A percentile compares a stretch with the other conserved stretches of the same genome.
Evolutionary conservation across 2,329 filamentous ascomycete genomes (phyloP).

Genomic region (Exophiala spinifera): DNA sequence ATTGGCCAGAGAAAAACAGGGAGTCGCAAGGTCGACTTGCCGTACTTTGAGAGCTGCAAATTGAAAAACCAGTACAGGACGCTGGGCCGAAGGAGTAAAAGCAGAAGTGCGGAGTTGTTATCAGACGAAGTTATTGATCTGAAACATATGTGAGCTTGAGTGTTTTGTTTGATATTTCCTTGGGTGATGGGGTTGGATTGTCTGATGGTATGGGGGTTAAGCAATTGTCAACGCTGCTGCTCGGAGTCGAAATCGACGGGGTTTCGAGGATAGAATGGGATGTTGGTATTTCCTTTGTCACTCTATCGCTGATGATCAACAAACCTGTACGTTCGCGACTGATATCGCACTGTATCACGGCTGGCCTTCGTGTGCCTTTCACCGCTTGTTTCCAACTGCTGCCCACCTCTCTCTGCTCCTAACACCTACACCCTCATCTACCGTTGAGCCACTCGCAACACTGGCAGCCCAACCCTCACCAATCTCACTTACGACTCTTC

Average conservation of each 20-base stretch:
- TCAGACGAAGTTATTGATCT: background rate
- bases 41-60: background rate
- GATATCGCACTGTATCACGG: too few relatives aligned
- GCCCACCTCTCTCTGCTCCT: constrained; percentile 29
- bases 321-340: too few relatives aligned
- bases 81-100: background rate
- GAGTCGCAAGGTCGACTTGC: background rate
- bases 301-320: too few relatives aligned
- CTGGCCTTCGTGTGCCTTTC: background rate
- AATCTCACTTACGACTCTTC: constrained; percentile 75
- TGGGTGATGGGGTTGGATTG: too few relatives aligned
- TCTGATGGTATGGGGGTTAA: too few relatives aligned
- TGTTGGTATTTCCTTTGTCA: too few relatives aligned
- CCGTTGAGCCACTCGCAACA: constrained; percentile 17
- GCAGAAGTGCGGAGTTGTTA: background rate
- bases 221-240: too few relatives aligned
- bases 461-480: constrained; percentile 45
- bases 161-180: too few relatives aligned
- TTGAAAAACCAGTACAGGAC: background rate
- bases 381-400: constrained; percentile 28
- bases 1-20: background rate
- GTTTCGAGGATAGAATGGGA: too few relatives aligned
- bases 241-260: too few relatives aligned
- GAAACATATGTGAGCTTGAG: background rate
- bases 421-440: constrained; percentile 27